Base-by-base conservation (phyloP, 202 grass and related monocot species). In the Cymbopogon flexuosus region DNA sequence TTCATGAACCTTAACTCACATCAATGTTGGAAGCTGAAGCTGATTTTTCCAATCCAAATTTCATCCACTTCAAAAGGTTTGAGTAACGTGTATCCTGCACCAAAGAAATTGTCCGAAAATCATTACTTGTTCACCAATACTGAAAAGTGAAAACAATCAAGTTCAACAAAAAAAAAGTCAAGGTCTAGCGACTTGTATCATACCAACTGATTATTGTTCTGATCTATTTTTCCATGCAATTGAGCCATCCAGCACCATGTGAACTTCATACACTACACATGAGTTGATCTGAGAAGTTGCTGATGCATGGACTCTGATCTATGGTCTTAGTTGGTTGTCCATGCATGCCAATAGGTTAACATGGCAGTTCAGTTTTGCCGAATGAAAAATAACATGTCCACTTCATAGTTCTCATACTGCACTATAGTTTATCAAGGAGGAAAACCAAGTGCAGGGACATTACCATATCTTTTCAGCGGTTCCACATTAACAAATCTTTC, bases 361-460 rank as follows among this genome's bases (percentile, higher is more conserved):
- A 72, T 66, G 59, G 59, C 29, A 56, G 39, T 72, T 67, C 64
- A 84, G 27, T 33, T 72, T 65, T 37, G 58, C 67, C 51, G 15
- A 62, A 67, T 73, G 22, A 87, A 39, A 41, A 81, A 79, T 42
- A 66, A 41, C 9, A 58, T 21, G 24, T 21, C 22, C 59, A 63
- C 61, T 49, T 58, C 39, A 24, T 42, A 71, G 9, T 34, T 16
- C 33, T 68, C 14, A 18, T 73, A 57, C 47, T 72, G 82, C 65
- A 66, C 24, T 67, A 65, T 73, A 82, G 31, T 31, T 67, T 89
- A 13, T 85, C 73, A 89, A 78, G 83, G 83, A 82, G 78, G 87
- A 72, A 85, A 72, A 29, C 66, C 13, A 34, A 78, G 73, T 73
- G 83, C n/a, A 43, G 65, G 66, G 56, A 63, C 49, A 68, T 66